phyloP scores from a whole-genome alignment of 805 yeast species.

The Wickerhamiella sorbophila region DNA sequence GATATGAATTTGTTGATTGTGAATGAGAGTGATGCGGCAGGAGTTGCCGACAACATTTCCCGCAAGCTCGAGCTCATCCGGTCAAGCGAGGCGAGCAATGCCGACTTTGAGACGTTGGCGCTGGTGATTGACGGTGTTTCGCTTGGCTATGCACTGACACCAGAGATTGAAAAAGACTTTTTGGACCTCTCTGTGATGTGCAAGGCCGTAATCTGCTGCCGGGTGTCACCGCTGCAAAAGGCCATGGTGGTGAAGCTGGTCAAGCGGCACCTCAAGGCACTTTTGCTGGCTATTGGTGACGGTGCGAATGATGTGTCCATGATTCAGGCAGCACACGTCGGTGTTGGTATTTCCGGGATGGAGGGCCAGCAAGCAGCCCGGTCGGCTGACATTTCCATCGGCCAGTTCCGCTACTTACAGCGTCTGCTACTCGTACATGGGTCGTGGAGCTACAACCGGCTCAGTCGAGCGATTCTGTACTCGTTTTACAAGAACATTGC shows the following conservation, averaged over 20 bases:
- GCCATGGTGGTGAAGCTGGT: constrained; percentile 93
- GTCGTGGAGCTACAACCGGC: constrained; percentile 92
- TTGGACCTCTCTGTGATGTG: constrained; percentile 72
- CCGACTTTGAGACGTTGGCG: constrained; percentile 69
- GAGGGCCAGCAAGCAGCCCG: constrained; percentile 99
- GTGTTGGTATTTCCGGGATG: constrained; percentile 97
- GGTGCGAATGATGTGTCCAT: constrained; percentile 98
- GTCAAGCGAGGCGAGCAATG: constrained; percentile 43
- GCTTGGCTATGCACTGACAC: constrained; percentile 69
- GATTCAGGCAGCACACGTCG: constrained; percentile 99
- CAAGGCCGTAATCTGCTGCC: constrained; percentile 93
- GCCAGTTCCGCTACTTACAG: constrained; percentile 78
- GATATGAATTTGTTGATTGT: constrained; percentile 88
- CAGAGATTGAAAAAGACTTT: constrained; percentile 62
- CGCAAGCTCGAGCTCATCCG: constrained; percentile 64
- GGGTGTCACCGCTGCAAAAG: constrained; percentile 95
- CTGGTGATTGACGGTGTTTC: constrained; percentile 91
- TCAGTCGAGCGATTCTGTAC: constrained; percentile 81
- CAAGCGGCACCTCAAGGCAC: constrained; percentile 55
- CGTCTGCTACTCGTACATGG: constrained; percentile 88
- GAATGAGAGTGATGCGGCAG: constrained; percentile 72
- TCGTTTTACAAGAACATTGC: constrained; percentile 94
- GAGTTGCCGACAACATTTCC: constrained; percentile 54
- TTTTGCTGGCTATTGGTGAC: constrained; percentile 89
- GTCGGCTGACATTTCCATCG: constrained; percentile 93